These are phyloP conservation scores for Rhodotorula sp. DNA, from an alignment of 1,284 basidiomycete genomes.

Conservation along the genomic window DNA sequence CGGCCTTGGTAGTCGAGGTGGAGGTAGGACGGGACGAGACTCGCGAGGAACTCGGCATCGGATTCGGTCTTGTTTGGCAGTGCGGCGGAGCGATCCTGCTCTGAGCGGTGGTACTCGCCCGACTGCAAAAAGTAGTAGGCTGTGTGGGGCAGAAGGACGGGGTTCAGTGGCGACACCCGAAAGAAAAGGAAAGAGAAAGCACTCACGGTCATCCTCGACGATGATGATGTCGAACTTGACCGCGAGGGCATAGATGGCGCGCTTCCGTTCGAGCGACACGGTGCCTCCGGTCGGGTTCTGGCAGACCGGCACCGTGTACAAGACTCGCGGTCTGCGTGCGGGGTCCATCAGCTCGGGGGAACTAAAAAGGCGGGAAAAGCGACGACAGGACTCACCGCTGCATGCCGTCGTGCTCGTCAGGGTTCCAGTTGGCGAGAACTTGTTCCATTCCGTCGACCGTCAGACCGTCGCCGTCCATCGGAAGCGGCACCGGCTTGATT, in stretches of 20 bases:
- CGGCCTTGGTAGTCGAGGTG: conserved; percentile 74
- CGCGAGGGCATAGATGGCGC: conserved; percentile 74
- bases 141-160: conserved; percentile 61
- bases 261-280: conserved; percentile 64
- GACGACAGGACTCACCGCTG: conserved; percentile 51
- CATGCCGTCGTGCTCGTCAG: conserved; percentile 57
- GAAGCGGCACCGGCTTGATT: conserved; percentile 57
- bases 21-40: conserved; percentile 67
- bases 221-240: conserved; percentile 64
- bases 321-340: conserved; percentile 62
- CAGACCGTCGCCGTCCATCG: conserved; percentile 73
- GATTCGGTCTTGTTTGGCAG: conserved; percentile 24
- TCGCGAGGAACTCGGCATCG: conserved; percentile 54
- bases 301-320: conserved; percentile 67
- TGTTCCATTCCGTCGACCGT: conserved; percentile 62
- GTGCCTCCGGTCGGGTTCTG: conserved; percentile 72
- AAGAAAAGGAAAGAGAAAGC: background rate
- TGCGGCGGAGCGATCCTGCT: conserved; percentile 49
- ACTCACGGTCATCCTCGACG: conserved; percentile 46
- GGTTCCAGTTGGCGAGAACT: conserved; percentile 68
- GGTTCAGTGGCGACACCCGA: background rate
- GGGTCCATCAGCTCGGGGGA: background rate
- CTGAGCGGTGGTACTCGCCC: conserved; percentile 54
- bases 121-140: conserved; percentile 74
- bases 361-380: background rate